Evolutionary conservation across 2,329 filamentous ascomycete genomes (phyloP), one percentile per base, ranked within the genome.

Genomic region (Neonectria ditissima): DNA sequence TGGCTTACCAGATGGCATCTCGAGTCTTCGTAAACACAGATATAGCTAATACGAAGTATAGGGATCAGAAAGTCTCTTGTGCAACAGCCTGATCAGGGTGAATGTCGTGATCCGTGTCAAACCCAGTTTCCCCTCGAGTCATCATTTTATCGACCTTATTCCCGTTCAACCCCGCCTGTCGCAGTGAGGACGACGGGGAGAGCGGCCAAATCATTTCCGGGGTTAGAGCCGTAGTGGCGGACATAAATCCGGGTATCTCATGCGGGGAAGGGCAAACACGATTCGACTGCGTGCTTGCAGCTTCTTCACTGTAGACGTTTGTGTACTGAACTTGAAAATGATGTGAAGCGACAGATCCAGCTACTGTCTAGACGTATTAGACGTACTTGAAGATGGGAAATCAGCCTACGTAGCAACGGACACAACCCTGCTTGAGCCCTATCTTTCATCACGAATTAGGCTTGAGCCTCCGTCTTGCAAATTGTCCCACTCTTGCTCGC

Each of bases 1-100:
- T 0, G 69, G 68, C 5, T 70, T 69, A 20, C 44, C 63, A 11
- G 62, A 50, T 11, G 65, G 10, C 67, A 69, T 69, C 26, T 20
- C n/a, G 9, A 5, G 11, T 24, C 14, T 6, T 44, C 3, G 13
- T 20, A 30, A 13, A 26, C 7, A 2, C 18, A 20, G 6, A 26
- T 7, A 11, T 14, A 18, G 16, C 16, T 24, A 14, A 13, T 11
- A 45, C 14, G 43, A n/a, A n/a, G n/a, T n/a, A 11, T 9, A 6
- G 24, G n/a, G n/a, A n/a, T 45, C 13, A 14, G 8, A 2, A 22
- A 14, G 13, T 22, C 28, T 47, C 24, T 26, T 7, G 14, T 28
- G 6, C 22, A n/a, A 26, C 20, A 18, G 14, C 16, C 4, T n/a
- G 22, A 5, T 6, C 10, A 26, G n/a, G n/a, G 7, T 18, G 32